Conservation (phyloP, 148 eudicot species). For the Tetragonia tetragonoides region DNA sequence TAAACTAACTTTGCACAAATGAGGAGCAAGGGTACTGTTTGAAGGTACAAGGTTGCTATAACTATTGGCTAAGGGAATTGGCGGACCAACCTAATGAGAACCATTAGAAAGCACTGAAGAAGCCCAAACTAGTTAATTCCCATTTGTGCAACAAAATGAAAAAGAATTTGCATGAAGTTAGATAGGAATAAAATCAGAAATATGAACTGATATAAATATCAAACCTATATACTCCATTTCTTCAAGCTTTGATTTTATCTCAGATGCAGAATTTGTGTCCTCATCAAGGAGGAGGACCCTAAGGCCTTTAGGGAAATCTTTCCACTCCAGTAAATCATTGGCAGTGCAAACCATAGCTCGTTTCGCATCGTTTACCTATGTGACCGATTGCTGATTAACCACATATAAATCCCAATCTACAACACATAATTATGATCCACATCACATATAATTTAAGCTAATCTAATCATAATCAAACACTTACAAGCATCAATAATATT, state of each 20-base stretch:
- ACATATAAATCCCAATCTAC: constrained; percentile 31
- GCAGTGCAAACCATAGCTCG: constrained; percentile 84
- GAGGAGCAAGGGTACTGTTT: background rate
- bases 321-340: constrained; percentile 67
- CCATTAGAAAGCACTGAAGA: background rate
- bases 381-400: constrained; percentile 19
- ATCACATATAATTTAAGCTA: too few species aligned
- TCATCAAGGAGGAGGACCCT: constrained; percentile 72
- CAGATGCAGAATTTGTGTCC: constrained; percentile 46
- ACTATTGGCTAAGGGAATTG: background rate
- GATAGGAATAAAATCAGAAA: background rate
- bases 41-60: background rate
- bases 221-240: constrained; percentile 75
- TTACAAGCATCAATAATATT: background rate
- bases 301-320: constrained; percentile 89
- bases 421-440: background rate
- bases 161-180: background rate
- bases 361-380: constrained; percentile 64
- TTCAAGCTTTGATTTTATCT: constrained; percentile 68
- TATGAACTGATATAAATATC: constrained; percentile 6
- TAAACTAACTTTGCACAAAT: constrained; percentile 5
- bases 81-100: constrained; percentile 13
- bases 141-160: background rate
- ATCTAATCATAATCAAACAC: background rate
- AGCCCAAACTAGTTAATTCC: background rate